Base-by-base conservation (phyloP, 306 rosid genomes). In the Aeschynomene evenia region DNA sequence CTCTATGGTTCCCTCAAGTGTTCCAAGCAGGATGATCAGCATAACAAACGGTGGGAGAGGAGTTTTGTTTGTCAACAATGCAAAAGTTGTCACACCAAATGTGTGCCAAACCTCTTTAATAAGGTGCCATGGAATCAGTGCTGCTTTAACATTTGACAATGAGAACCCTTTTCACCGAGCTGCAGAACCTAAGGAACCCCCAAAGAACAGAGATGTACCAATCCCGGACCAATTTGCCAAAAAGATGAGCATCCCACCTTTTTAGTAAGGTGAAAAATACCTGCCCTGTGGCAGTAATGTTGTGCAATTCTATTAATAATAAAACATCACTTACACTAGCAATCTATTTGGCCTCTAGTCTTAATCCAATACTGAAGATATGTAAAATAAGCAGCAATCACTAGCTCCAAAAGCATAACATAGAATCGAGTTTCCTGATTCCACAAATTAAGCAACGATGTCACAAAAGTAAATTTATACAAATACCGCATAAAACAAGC, bases 91-190 rank as follows among this genome's bases (percentile, higher is more conserved):
- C 62, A 79, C 72, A 9, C 90, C 90, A 4, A 71, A 81, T 69
- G 85, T 85, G 66, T 83, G 78, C 59, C 63, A 16, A 57, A 80
- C 55, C 74, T 83, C 85, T 20, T 63, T 56, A 8, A 81, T 83
- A 75, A 80, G 66, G 63, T 81, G 89, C 69, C 89, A 85, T 23
- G 86, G 91, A 54, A 82, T 83, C 65, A 76, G 77, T 73, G 46
- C 85, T 28, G 58, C 91, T 26, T 55, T 76, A 70, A 51, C 75
- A 48, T 80, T 75, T 72, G 70, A 31, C 8, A 23, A 69, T 37
- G 51, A 4, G 0, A 19, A n/a, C 56, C 68, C 76, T 24, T 19
- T 45, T 31, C 82, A 59, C 37, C 36, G 7, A 13, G 24, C 66
- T 59, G 63, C 72, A 7, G 23, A 69, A 12, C 19, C 12, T 36